phyloP scores from a whole-genome alignment of 1,139 yeast species.

The Diutina neorugosa region DNA sequence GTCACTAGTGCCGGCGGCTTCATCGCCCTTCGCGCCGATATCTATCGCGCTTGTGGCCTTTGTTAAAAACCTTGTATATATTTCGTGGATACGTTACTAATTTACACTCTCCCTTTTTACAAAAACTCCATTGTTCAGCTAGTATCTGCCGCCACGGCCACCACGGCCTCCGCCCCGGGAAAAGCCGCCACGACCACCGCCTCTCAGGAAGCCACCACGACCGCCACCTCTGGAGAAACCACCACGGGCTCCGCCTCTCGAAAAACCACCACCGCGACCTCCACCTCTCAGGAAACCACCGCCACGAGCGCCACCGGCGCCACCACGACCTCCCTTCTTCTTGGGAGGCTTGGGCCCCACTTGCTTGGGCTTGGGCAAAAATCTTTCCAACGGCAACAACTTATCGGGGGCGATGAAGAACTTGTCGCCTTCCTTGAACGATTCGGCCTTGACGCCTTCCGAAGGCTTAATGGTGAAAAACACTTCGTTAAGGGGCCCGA shows the following conservation, averaged over 20 bases:
- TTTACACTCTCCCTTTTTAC: background rate
- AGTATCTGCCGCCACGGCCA: constrained; percentile 17
- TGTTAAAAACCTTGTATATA: background rate
- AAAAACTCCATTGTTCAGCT: background rate
- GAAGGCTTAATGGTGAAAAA: constrained; percentile 91
- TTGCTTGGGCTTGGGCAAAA: constrained; percentile 82
- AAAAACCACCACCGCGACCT: constrained; percentile 23
- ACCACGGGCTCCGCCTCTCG: constrained; percentile 22
- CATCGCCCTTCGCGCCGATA: constrained; percentile 18
- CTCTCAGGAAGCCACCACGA: constrained; percentile 30
- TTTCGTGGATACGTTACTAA: background rate
- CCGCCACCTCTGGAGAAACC: constrained; percentile 9
- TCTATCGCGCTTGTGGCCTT: background rate
- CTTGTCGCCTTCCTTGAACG: constrained; percentile 93
- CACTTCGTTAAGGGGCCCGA: constrained; percentile 95
- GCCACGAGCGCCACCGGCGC: constrained; percentile 15
- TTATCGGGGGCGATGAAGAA: constrained; percentile 93
- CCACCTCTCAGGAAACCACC: constrained; percentile 15
- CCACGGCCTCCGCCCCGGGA: constrained; percentile 36
- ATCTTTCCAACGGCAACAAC: constrained; percentile 88
- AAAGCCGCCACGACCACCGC: constrained; percentile 38
- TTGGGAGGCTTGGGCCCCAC: constrained; percentile 69
- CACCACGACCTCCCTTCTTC: constrained; percentile 36
- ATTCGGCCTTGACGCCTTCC: constrained; percentile 90
- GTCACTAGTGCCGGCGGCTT: constrained; percentile 19